Conservation (phyloP, 352 stramenopile genomes). For the Pythium periplocum region DNA sequence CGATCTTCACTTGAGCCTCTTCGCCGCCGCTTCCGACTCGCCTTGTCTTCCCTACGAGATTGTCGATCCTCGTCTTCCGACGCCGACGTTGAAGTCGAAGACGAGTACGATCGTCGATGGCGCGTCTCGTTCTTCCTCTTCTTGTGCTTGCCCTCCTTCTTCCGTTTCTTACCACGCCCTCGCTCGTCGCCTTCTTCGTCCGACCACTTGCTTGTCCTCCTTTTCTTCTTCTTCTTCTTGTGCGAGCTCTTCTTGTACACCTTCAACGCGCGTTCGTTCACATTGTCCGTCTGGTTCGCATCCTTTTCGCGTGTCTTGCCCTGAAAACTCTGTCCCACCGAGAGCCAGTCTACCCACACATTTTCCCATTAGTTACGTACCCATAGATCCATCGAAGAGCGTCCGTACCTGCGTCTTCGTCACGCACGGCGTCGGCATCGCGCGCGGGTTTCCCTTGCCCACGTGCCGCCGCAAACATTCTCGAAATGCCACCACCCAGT, state of each 20-base stretch:
- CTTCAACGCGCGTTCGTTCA: constrained; percentile 13
- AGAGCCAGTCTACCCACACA: constrained; percentile 37
- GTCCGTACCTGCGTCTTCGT: constrained; percentile 12
- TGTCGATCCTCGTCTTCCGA: neutral
- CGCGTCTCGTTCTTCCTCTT: constrained; percentile 1
- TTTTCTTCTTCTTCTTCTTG: constrained; percentile 17
- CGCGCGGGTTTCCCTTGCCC: constrained; percentile 6
- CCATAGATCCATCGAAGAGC: neutral
- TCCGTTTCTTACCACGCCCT: neutral
- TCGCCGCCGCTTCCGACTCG: too few species aligned
- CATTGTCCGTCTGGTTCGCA: neutral
- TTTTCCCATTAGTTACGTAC: too few species aligned
- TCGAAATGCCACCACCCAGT: neutral
- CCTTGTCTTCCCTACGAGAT: too few species aligned
- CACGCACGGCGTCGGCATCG: neutral
- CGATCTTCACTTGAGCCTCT: too few species aligned
- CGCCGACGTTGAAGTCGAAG: neutral
- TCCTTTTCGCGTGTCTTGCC: neutral
- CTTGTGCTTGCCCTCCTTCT: constrained; percentile 2
- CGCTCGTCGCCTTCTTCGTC: neutral
- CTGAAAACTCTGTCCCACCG: constrained; percentile 26
- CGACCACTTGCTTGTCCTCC: neutral
- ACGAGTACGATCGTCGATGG: neutral
- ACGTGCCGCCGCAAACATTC: constrained; percentile 19
- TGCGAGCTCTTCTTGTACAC: constrained; percentile 27